Conservation (phyloP, 441 rosid species). For the Erodium trifolium region DNA sequence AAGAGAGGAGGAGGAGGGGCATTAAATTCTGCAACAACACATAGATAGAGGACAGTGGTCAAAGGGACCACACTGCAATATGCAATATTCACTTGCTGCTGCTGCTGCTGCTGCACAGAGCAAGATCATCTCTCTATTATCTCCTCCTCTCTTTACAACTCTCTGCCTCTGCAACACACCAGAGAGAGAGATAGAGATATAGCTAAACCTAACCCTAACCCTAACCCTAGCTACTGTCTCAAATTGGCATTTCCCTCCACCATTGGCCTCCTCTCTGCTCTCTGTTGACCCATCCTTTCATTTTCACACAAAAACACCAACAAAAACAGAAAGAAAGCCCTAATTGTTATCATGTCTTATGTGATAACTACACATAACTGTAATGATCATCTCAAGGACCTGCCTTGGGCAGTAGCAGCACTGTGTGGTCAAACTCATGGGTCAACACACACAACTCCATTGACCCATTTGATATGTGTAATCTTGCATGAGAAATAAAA, state of each 20-base stretch:
- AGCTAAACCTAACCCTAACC: not conserved
- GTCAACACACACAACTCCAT: not conserved
- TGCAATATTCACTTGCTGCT: not conserved
- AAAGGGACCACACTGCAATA: not conserved
- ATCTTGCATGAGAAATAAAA: no score
- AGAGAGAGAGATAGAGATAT: not conserved
- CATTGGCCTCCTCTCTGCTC: no score
- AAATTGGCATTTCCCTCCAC: no score
- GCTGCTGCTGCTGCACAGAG: not conserved
- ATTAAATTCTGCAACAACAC: constrained; percentile 1
- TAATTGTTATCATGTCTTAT: not conserved
- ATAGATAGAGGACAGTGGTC: not conserved
- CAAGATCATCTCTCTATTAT: not conserved
- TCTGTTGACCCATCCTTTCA: no score
- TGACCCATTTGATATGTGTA: not conserved
- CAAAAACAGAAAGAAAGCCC: not conserved
- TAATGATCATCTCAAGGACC: not conserved
- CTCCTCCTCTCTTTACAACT: not conserved
- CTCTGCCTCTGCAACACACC: not conserved
- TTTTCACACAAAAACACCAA: no score
- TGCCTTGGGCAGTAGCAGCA: not conserved
- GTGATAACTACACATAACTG: not conserved
- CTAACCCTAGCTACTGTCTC: not conserved
- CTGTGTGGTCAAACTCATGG: not conserved
- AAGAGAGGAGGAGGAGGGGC: not conserved